Evolutionary conservation across 495 filamentous ascomycete species (phyloP), one percentile per base, ranked within the genome.

Genomic region (Hapsidospora chrysogenum): DNA sequence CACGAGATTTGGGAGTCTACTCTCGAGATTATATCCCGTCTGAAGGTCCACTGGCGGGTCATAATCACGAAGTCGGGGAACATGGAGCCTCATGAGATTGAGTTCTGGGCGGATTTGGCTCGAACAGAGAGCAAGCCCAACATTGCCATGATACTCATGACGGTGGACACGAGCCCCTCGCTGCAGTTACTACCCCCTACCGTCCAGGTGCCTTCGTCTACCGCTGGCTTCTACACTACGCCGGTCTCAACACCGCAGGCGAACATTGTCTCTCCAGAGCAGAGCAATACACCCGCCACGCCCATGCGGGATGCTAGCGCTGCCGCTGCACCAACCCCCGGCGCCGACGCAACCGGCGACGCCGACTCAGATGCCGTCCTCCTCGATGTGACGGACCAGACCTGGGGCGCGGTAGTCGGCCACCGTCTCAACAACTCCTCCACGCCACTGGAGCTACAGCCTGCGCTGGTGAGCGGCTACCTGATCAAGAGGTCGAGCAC

Each of bases 1-100:
- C 61, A 63, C 36, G 87, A 95, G 43, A 80, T 96, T 4, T 94
- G 85, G 86, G 70, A 72, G 21, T 78, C 78, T 15, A 93, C 86
- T 0, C 63, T 74, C 17, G 79, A 80, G 32, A 72, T 93, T 16
- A 70, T 93, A 29, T 70, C 78, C 2, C 60, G 57, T 8, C 65
- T 68, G 38, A 78, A 74, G 42, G 73, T 83, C 7, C 69, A 75
- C 10, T 94, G 87, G 86, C 74, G 78, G 23, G 51, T 96, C 8
- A 70, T 84, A 35, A 57, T 97, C 35, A 76, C 76, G 9, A 80
- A 77, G 51, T 74, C 74, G 17, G 76, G 76, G 5, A 60, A 68
- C 9, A 77, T 92, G 59, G 71, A 80, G 19, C 58, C 65, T 25
- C 71, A 79, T n/a, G 87, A 94, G 51, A 52, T 77, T 23, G 77